Base-by-base conservation (phyloP, 2,329 filamentous ascomycete genomes). In the Lojkania enalia region DNA sequence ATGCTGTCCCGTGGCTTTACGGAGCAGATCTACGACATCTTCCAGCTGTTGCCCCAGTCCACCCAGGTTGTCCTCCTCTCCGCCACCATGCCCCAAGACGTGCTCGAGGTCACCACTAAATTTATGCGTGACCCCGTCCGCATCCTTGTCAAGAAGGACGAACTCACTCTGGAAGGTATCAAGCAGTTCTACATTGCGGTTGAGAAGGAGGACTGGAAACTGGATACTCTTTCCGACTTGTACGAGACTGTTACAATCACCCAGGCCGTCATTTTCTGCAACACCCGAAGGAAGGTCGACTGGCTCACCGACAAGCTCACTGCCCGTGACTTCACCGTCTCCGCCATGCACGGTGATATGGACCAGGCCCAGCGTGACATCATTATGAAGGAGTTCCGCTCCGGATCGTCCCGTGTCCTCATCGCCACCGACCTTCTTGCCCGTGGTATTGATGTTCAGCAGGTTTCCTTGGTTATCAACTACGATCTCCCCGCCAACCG, bases 331-430 rank as follows among this genome's bases (percentile, higher is more conserved):
- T 99, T 99, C 82, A 97, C 94, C 55, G 94, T 99, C 74, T 96
- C 92, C 29, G 91, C 92, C 77, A 97, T 99, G 94, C 94, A 99
- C 83, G 94, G 94, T 74, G 94, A 99, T 72, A 99, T 99, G 94
- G 90, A 96, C 76, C 91, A 96, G 81, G 79, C 78, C 68, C 90
- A 97, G 82, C 91, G 94, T 84, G 94, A 97, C 76, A 82, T 95
- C 71, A 99, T 99, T 77, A 99, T 99, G 94, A 96, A 99, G 85
- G 94, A 99, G 81, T 99, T 99, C 88, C 90, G 94, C 69, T 96
- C 91, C 61, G 94, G 94, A 61, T 96, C 91, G 73, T 96, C 91
- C 58, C 91, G 94, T 87, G 94, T 99, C 62, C 82, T 99, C 70
- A 99, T 99, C 70, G 90, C 94, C 75, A 99, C 94, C 58, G 94